A percentile compares a stretch with the other conserved stretches of the same genome.
These are phyloP conservation scores for Claviceps digitariae DNA, from an alignment of 2,329 filamentous ascomycete species.

Conservation along the genomic window DNA sequence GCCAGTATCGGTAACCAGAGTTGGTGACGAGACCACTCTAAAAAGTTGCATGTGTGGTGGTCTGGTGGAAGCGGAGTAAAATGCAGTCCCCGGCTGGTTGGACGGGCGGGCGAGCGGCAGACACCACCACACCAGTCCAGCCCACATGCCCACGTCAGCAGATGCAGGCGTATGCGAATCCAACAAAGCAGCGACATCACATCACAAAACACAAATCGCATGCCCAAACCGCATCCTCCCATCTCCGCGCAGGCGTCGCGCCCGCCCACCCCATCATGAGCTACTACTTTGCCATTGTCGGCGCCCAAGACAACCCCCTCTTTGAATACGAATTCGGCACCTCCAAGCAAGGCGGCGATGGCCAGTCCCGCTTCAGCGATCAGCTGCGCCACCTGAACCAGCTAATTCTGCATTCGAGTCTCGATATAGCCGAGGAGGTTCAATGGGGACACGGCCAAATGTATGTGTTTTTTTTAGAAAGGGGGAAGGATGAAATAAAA, in stretches of 20 bases:
- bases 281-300: constrained; percentile 96
- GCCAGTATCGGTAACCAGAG: too few relatives aligned
- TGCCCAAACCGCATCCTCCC: neutral
- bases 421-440: constrained; percentile 92
- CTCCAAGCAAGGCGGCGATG: constrained; percentile 90
- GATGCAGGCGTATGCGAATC: too few relatives aligned
- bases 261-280: constrained; percentile 50
- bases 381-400: constrained; percentile 90
- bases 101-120: too few relatives aligned
- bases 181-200: too few relatives aligned
- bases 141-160: neutral
- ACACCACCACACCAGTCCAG: too few relatives aligned
- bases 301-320: constrained; percentile 86
- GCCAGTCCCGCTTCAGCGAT: constrained; percentile 74
- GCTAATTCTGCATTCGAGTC: constrained; percentile 85
- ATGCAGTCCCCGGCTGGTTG: neutral
- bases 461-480: constrained; percentile 39
- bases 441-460: constrained; percentile 84
- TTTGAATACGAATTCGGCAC: constrained; percentile 97
- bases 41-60: too few relatives aligned
- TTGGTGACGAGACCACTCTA: too few relatives aligned
- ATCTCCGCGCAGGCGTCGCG: neutral
- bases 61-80: neutral
- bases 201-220: neutral
- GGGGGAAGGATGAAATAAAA: too few relatives aligned